phyloP scores from a whole-genome alignment of 139 green algal genomes.

The Edaphochlamys debaryana region DNA sequence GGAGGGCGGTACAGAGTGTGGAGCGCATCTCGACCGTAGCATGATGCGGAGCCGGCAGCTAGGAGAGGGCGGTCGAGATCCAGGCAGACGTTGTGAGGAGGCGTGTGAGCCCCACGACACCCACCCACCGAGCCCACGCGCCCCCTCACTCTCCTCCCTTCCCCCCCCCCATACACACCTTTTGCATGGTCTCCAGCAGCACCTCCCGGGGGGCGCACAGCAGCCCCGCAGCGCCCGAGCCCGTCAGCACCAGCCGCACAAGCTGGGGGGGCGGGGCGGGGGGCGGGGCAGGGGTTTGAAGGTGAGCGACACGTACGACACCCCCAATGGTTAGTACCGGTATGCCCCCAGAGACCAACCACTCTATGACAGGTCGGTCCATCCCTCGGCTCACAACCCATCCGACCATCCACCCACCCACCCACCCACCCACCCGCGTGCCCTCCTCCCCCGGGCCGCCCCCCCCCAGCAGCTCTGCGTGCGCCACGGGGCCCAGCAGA shows the following conservation, averaged over 20 bases:
- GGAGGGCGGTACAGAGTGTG: no score
- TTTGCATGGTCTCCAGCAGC: constrained; percentile 61
- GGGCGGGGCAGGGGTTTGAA: background rate
- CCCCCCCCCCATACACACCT: constrained; percentile 34
- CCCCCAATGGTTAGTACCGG: no score
- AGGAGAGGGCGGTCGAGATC: background rate
- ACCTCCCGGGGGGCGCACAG: constrained; percentile 62
- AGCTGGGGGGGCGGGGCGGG: constrained; percentile 35
- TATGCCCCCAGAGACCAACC: no score
- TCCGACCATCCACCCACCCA: background rate
- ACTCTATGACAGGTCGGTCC: no score
- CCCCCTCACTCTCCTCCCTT: background rate
- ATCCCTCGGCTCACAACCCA: no score
- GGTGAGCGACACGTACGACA: no score
- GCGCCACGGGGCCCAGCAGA: constrained; percentile 59
- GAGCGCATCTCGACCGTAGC: no score
- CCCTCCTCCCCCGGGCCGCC: background rate
- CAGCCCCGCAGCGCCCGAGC: constrained; percentile 52
- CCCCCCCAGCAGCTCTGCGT: constrained; percentile 24
- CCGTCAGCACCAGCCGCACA: constrained; percentile 58
- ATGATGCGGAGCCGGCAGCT: no score
- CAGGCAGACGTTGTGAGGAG: background rate
- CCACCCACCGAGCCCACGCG: background rate
- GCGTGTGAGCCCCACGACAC: background rate
- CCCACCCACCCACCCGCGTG: background rate